A percentile compares a stretch with the other conserved stretches of the same genome.
These are phyloP conservation scores for Penicillium sp. DNA, from an alignment of 2,329 filamentous ascomycete genomes.

Conservation along the genomic window DNA sequence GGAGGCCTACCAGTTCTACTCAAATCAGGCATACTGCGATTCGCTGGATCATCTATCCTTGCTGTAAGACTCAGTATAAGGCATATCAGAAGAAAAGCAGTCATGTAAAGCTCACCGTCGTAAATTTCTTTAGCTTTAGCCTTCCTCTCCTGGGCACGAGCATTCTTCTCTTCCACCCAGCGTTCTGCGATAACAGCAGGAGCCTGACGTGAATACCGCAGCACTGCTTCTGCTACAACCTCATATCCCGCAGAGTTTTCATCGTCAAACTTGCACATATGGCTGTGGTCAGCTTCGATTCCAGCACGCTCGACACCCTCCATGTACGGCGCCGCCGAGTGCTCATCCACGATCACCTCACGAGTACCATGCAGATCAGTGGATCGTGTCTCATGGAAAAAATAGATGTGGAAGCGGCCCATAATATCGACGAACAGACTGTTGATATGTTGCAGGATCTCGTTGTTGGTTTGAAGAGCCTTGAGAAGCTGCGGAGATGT, in stretches of 20 bases:
- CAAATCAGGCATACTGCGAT: conserved; percentile 28
- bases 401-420: conserved; percentile 67
- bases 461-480: conserved; percentile 69
- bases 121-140: conserved; percentile 40
- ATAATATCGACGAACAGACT: conserved; percentile 68
- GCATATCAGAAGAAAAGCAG: not conserved
- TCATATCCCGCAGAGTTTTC: conserved; percentile 63
- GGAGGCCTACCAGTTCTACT: conserved; percentile 33
- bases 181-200: conserved; percentile 53
- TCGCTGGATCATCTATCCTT: conserved; percentile 20
- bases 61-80: conserved; percentile 11
- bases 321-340: conserved; percentile 65
- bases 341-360: conserved; percentile 64
- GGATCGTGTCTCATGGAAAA: conserved; percentile 71
- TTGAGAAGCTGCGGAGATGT: conserved; percentile 64
- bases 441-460: conserved; percentile 71
- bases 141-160: conserved; percentile 35
- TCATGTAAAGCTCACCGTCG: conserved; percentile 25
- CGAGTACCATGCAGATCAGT: conserved; percentile 64
- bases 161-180: conserved; percentile 57
- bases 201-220: conserved; percentile 50
- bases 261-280: conserved; percentile 69
- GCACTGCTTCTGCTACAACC: conserved; percentile 48
- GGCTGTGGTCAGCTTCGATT: conserved; percentile 68
- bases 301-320: conserved; percentile 69